Evolutionary conservation across 371 early-diverging fungal species (phyloP), one percentile per base, ranked within the genome.

Genomic region (Mucor plumbeus): DNA sequence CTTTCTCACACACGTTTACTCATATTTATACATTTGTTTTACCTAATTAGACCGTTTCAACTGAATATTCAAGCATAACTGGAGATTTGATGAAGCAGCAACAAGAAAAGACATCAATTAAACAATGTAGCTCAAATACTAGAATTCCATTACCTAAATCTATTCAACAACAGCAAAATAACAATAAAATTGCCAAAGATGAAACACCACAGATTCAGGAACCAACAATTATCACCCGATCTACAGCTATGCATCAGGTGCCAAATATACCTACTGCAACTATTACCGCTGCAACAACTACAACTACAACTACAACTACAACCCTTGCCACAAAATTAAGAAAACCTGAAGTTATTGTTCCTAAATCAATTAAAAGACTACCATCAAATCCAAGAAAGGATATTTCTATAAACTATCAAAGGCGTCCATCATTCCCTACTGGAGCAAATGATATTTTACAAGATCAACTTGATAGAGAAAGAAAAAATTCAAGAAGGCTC

Each of bases 391-490:
- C 58, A 34, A 48, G 48, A 48, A 44, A 43, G 19, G 61, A 61
- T 35, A 21, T 47, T 0, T 33, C 59, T 40, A 7, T 55, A 9
- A 41, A 33, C 33, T 60, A 38, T 40, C 21, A 10, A 14, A 55
- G 72, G 31, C 43, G 64, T 3, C 61, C 56, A 10, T 65, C 63
- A n/a, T 62, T 50, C 9, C 63, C 62, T n/a, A 38, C 65, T n/a
- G 63, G 47, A 38, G 38, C 38, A 13, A 68, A 44, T 56, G 75
- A 75, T 3, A 39, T 76, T 7, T n/a, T 76, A 8, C 73, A 72
- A 36, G 76, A 73, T 9, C 76, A 76, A 36, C 48, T 70, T 33
- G 65, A 50, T 19, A 72, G 67, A 36, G 76, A 76, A 39, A 53
- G 65, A 10, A 71, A 70, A 60, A 70, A 68, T 10, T 59, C 71